Evolutionary conservation across 1,284 basidiomycete genomes (phyloP).

Genomic region (Rhodotorula sp.): DNA sequence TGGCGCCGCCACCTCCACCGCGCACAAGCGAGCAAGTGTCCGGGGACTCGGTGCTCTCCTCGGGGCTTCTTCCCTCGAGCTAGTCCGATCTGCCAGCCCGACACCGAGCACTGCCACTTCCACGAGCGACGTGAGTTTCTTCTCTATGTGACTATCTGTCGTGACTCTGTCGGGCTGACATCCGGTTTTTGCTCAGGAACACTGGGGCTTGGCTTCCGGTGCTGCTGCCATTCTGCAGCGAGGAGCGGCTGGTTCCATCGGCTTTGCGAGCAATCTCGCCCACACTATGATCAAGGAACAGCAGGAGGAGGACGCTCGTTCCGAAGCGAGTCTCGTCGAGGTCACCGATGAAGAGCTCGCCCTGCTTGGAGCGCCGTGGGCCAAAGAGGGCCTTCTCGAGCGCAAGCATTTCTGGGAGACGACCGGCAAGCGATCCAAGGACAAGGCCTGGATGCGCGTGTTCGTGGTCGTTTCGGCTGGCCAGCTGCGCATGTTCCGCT

Average conservation of each 20-base stretch:
- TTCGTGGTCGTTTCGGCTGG: slow-evolving; percentile 95
- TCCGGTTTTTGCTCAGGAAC: slow-evolving; percentile 21
- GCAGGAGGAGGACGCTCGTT: slow-evolving; percentile 62
- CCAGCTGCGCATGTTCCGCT: slow-evolving; percentile 82
- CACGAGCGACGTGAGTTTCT: slow-evolving; percentile 66
- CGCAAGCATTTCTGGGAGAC: slow-evolving; percentile 93
- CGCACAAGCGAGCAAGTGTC: slow-evolving; percentile 44
- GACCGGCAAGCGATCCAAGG: slow-evolving; percentile 59
- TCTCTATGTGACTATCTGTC: not conserved
- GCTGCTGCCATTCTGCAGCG: slow-evolving; percentile 26
- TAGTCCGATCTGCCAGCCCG: slow-evolving; percentile 59
- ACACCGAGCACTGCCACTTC: slow-evolving; percentile 85
- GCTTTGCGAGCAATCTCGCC: slow-evolving; percentile 92
- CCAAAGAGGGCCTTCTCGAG: slow-evolving; percentile 92
- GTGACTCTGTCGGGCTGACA: not conserved
- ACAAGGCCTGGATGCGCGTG: slow-evolving; percentile 62
- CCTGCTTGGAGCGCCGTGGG: slow-evolving; percentile 92
- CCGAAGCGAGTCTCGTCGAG: slow-evolving; percentile 58
- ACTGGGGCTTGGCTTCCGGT: slow-evolving; percentile 29
- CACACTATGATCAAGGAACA: slow-evolving; percentile 94
- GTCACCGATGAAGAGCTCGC: slow-evolving; percentile 93
- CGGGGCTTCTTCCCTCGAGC: slow-evolving; percentile 35
- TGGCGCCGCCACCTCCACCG: not conserved
- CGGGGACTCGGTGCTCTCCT: slow-evolving; percentile 44
- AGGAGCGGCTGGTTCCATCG: slow-evolving; percentile 49